A percentile compares a stretch with the other conserved stretches of the same genome.
These are phyloP conservation scores for Mycena epipterygia DNA, from an alignment of 768 basidiomycete genomes.

Conservation along the genomic window DNA sequence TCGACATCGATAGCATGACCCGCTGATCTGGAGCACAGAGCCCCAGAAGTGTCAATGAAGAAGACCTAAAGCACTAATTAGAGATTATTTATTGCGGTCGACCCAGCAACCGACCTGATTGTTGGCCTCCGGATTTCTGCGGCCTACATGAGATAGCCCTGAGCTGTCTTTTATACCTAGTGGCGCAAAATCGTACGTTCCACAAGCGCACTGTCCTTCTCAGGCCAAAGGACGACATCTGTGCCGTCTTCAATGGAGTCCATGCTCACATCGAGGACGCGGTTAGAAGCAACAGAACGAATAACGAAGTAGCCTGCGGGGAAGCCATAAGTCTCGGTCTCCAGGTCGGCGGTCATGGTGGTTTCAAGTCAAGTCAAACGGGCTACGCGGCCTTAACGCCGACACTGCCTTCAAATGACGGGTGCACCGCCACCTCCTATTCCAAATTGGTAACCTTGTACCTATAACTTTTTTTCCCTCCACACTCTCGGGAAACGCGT, in stretches of 20 bases:
- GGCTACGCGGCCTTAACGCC: too few species aligned
- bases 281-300: slow-evolving; percentile 64
- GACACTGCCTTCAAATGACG: too few species aligned
- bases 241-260: slow-evolving; percentile 72
- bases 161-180: background rate
- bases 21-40: slow-evolving; percentile 81
- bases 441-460: too few species aligned
- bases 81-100: background rate
- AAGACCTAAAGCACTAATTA: slow-evolving; percentile 70
- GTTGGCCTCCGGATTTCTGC: slow-evolving; percentile 76
- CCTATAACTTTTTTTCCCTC: slow-evolving; percentile 7
- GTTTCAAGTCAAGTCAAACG: background rate
- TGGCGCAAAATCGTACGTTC: slow-evolving; percentile 67
- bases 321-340: slow-evolving; percentile 59
- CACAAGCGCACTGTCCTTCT: slow-evolving; percentile 82
- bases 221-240: slow-evolving; percentile 75
- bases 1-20: slow-evolving; percentile 89
- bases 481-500: slow-evolving; percentile 19
- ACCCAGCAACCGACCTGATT: slow-evolving; percentile 70
- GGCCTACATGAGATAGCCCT: slow-evolving; percentile 54
- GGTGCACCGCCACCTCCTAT: too few species aligned
- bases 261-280: slow-evolving; percentile 69
- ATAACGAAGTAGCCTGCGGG: slow-evolving; percentile 71
- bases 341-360: slow-evolving; percentile 43
- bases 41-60: slow-evolving; percentile 84